Evolutionary conservation across 78 protist genomes (phyloP), one percentile per base, ranked within the genome.

Genomic region (Salpingoeca rosetta): DNA sequence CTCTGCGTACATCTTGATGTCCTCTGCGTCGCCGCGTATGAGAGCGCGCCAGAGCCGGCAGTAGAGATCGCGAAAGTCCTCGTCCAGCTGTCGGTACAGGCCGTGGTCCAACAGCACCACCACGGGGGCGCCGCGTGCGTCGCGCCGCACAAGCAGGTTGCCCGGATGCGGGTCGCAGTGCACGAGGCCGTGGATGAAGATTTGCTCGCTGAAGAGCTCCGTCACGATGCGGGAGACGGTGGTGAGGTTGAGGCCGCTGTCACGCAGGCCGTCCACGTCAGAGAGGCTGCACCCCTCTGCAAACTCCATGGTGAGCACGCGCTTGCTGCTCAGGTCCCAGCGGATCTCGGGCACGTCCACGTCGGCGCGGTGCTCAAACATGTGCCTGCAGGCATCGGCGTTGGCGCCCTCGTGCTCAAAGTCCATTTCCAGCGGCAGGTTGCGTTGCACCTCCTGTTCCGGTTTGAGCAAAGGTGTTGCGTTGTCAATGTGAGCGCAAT

Each of bases 101-200:
- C 95, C 94, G 82, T 92, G 95, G 82, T 92, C 95, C 1, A 92
- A 90, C 27, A 92, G 81, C 44, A 92, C 93, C 0, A 92, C 41
- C 85, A 88, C 90, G 43, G 28, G 72, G 75, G 7, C 36, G 65
- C 73, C 56, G 81, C 3, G 38, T 25, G 31, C 81, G 36, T 77
- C 28, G 3, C 36, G 44, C 1, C 37, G 91, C 3, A 91, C 88
- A n/a, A 90, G 78, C 35, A 92, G 26, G 44, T 92, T 92, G 44
- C 93, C 93, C 3, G 95, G 90, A 39, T 92, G 93, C 43, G 93
- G 92, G 78, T 92, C 95, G 76, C 91, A 88, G 80, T 92, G 95
- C 26, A 91, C 90, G 7, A 2, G 84, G 40, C 88, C 88, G 36
- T 51, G 10, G 3, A 27, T 0, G 65, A 87, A 90, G 36, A 87